A percentile compares a stretch with the other conserved stretches of the same genome.
These are phyloP conservation scores for Primulina tabacum DNA, from an alignment of 257 asterid genomes.

Conservation along the genomic window DNA sequence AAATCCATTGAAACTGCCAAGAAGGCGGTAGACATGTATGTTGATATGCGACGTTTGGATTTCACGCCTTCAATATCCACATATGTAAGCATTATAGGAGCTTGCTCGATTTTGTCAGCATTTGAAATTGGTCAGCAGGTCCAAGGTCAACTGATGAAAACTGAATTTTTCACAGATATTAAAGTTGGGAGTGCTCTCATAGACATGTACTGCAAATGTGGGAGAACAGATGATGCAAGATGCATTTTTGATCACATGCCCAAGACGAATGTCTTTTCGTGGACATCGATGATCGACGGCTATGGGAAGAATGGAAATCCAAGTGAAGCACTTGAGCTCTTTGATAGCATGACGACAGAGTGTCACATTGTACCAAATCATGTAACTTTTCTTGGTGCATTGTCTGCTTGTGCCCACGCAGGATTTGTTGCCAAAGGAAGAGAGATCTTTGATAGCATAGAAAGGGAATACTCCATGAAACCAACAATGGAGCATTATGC, in stretches of 20 bases:
- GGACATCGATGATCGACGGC: constrained; percentile 98
- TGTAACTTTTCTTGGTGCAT: constrained; percentile 76
- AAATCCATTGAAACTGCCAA: constrained; percentile 60
- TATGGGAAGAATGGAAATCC: constrained; percentile 87
- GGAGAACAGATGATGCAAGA: constrained; percentile 70
- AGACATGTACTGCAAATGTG: constrained; percentile 90
- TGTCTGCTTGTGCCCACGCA: constrained; percentile 85
- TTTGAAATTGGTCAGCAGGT: constrained; percentile 73
- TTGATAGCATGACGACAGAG: constrained; percentile 44
- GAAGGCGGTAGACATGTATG: constrained; percentile 56
- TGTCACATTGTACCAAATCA: constrained; percentile 47
- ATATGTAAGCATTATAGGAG: constrained; percentile 81
- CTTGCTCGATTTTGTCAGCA: constrained; percentile 70
- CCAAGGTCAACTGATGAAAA: constrained; percentile 65
- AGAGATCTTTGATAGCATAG: constrained; percentile 63
- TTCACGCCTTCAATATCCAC: constrained; percentile 68
- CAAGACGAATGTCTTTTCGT: constrained; percentile 63
- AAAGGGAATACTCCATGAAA: constrained; percentile 48
- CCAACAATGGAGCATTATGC: constrained; percentile 95
- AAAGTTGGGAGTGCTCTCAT: constrained; percentile 80
- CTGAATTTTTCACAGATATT: constrained; percentile 41
- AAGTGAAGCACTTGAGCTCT: constrained; percentile 58
- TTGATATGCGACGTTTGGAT: constrained; percentile 55
- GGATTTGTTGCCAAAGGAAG: constrained; percentile 66
- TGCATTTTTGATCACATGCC: constrained; percentile 65